Base-by-base conservation (phyloP, 192 early-diverging fungal species). In the Umbelopsis sp. region DNA sequence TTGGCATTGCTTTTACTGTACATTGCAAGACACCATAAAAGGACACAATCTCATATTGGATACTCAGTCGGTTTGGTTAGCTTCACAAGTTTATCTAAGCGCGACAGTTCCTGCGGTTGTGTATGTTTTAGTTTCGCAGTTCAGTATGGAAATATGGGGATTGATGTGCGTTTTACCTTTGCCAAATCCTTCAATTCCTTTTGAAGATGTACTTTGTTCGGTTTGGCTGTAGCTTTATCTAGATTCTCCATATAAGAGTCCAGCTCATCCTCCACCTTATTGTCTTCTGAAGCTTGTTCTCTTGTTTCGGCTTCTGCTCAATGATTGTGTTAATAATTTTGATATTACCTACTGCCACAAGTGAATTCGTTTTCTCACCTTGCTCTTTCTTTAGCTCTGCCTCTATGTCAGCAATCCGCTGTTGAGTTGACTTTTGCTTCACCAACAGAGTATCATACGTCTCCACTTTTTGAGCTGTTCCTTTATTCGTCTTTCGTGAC, bases 201-300 rank as follows among this genome's bases (percentile, higher is more conserved):
- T 21, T 79, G 49, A 46, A 91, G 67, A 8, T 83, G 77, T 15
- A 66, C 66, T 37, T 81, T 77, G 44, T 64, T 41, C 21, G 58
- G 18, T 10, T 79, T 64, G 9, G 55, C 18, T 61, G 21, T 35
- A 25, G 16, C 12, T 16, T 80, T 82, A 21, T 80, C 74, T 15
- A 92, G 70, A 15, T 75, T 71, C n/a, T 71, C 71, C 88, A 92
- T 91, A 46, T 88, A 92, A 0, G 76, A 79, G 65, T 92, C 91
- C 35, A 92, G 65, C 51, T 90, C 91, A 23, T 89, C 83, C 0
- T 80, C 83, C 1, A 78, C 80, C 9, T 79, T 80, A 9, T 69
- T 55, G 11, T 65, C 37, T 15, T 5, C 65, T 30, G 68, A 46
- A 25, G 3, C 20, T 45, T 37, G 50, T 73, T 64, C 10, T 21